Evolutionary conservation across 2,329 filamentous ascomycete genomes (phyloP).

Genomic region (Fusarium sterilihyphosum): DNA sequence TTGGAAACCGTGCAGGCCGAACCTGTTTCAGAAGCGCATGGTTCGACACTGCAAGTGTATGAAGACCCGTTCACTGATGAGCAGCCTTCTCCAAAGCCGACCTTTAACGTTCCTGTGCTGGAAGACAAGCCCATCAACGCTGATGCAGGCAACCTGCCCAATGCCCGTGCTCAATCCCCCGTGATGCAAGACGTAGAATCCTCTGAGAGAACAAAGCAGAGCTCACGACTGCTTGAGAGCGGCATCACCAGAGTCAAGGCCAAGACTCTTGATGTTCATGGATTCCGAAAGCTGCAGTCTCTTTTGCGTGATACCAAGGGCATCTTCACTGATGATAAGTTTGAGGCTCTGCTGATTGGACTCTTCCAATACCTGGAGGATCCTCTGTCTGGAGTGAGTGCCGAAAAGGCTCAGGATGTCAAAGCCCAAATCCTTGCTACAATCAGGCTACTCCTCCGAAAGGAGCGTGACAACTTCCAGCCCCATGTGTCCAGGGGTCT

Average conservation of each 20-base stretch:
- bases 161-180: constrained; percentile 36
- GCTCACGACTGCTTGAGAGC: constrained; percentile 73
- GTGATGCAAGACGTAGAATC: constrained; percentile 39
- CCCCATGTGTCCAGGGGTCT: constrained; percentile 75
- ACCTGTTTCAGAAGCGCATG: constrained; percentile 16
- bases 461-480: constrained; percentile 72
- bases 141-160: constrained; percentile 52
- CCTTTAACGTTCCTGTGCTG: constrained; percentile 61
- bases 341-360: constrained; percentile 72
- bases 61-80: constrained; percentile 69
- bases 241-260: constrained; percentile 78
- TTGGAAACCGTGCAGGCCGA: constrained; percentile 10
- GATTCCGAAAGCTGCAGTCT: constrained; percentile 81
- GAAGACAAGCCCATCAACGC: constrained; percentile 71
- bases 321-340: constrained; percentile 73
- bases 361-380: constrained; percentile 78
- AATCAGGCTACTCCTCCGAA: constrained; percentile 76
- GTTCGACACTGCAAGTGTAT: constrained; percentile 61
- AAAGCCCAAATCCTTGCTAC: constrained; percentile 80
- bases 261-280: constrained; percentile 80
- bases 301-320: constrained; percentile 74
- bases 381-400: constrained; percentile 61
- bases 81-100: constrained; percentile 57
- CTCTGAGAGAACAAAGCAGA: constrained; percentile 65
- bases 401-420: constrained; percentile 75